Base-by-base conservation (phyloP, 108 stramenopile genomes). In the Cyclotella kingstonii region DNA sequence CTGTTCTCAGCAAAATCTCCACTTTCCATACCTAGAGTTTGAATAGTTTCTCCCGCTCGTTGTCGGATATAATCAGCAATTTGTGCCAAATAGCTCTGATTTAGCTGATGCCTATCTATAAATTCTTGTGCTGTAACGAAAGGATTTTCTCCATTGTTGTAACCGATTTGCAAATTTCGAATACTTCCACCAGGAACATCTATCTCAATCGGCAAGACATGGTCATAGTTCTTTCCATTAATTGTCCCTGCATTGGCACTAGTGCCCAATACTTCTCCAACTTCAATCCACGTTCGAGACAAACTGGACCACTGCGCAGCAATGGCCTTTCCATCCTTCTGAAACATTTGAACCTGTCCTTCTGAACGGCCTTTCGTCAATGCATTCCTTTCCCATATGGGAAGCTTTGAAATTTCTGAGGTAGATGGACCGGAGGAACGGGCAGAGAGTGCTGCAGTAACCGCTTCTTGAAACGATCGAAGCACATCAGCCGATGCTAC, bases 131-230 rank as follows among this genome's bases (percentile, higher is more conserved):
- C 96, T 7, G 89, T 85, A 5, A 93, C 89, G 60, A 96, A 98
- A 5, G 94, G 94, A 85, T 98, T 98, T 57, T 98, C 95, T 6
- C 95, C 96, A 74, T 85, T 94, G 70, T 98, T 98, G 77, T 98
- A 96, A 9, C 95, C 97, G 52, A 98, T 88, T 49, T 89, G 75
- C 21, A 96, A 60, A 27, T 77, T 95, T 27, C 72, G 78, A 0
- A 96, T 90, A 14, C 85, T 89, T 7, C 96, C 96, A 12, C 73
- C 84, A 8, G 87, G 66, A 27, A 80, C 77, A 54, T 98, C 97
- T 35, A 96, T 85, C 68, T 98, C 97, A 58, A 98, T 95, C 9
- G 96, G 96, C 33, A 95, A 82, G 10, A 97, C 90, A 63, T 96
- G 94, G 69, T 97, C 95, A 70, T 86, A 98, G 15, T 55, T 44